These are phyloP conservation scores for Phylloporus scabripes DNA, from an alignment of 768 basidiomycete genomes.

Conservation along the genomic window DNA sequence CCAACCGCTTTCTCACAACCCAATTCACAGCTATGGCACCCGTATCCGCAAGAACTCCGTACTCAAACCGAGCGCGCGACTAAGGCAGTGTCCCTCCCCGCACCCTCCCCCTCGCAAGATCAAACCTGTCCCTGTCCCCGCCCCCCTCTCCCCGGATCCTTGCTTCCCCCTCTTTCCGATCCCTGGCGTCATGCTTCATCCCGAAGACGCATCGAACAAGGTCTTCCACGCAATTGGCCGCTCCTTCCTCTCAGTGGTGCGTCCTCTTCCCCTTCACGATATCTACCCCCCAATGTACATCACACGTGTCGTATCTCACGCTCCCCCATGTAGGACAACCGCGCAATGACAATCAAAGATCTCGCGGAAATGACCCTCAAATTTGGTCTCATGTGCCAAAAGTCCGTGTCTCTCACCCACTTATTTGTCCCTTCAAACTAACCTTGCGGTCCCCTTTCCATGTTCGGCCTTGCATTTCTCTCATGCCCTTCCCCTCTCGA, in stretches of 20 bases:
- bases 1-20: slow-evolving; percentile 4
- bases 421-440: slow-evolving; percentile 8
- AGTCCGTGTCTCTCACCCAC: slow-evolving; percentile 42
- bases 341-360: slow-evolving; percentile 84
- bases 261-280: slow-evolving; percentile 23
- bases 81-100: slow-evolving; percentile 38
- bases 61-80: slow-evolving; percentile 49
- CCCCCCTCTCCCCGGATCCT: slow-evolving; percentile 13
- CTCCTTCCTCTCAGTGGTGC: slow-evolving; percentile 67
- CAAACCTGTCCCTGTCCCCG: slow-evolving; percentile 27
- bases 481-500: slow-evolving; percentile 3
- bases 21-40: slow-evolving; percentile 45
- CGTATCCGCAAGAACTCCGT: slow-evolving; percentile 48
- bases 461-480: slow-evolving; percentile 8
- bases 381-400: slow-evolving; percentile 68
- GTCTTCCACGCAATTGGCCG: slow-evolving; percentile 70
- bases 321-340: slow-evolving; percentile 51
- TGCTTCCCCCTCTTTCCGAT: slow-evolving; percentile 50
- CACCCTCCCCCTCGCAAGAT: slow-evolving; percentile 31
- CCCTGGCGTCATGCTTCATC: slow-evolving; percentile 59
- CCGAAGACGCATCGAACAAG: slow-evolving; percentile 67
- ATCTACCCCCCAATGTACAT: slow-evolving; percentile 14
- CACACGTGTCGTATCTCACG: slow-evolving; percentile 15
- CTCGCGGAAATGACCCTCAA: slow-evolving; percentile 64
- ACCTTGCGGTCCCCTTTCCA: slow-evolving; percentile 1